Evolutionary conservation across 2,329 filamentous ascomycete species (phyloP).

Genomic region (Fusarium domesticum): DNA sequence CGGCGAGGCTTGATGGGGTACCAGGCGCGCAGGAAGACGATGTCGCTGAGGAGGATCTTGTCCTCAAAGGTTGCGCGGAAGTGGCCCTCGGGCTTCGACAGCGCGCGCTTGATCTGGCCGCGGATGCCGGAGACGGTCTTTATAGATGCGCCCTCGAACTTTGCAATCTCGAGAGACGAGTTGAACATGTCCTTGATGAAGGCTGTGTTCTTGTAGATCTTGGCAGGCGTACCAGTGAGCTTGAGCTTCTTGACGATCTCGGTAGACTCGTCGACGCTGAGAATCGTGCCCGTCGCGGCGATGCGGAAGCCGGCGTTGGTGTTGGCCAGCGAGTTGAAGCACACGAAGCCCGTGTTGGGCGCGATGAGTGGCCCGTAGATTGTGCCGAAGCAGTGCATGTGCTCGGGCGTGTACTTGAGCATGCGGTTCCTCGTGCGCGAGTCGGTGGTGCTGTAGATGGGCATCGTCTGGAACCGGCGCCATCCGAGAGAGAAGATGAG

Average conservation of each 20-base stretch:
- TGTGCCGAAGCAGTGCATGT: conserved; percentile 97
- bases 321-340: conserved; percentile 83
- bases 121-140: conserved; percentile 94
- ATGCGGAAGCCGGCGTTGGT: conserved; percentile 88
- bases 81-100: conserved; percentile 89
- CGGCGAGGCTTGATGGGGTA: conserved; percentile 92
- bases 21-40: conserved; percentile 95
- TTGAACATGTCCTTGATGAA: conserved; percentile 99
- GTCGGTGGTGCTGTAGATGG: conserved; percentile 93
- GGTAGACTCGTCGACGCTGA: conserved; percentile 90
- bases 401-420: conserved; percentile 98
- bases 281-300: conserved; percentile 87
- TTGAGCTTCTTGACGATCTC: conserved; percentile 99
- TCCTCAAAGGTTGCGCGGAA: conserved; percentile 98
- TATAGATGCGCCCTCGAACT: conserved; percentile 94
- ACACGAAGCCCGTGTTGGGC: conserved; percentile 93
- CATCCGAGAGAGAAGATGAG: conserved; percentile 96
- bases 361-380: conserved; percentile 94
- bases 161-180: conserved; percentile 87
- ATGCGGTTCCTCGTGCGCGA: conserved; percentile 91
- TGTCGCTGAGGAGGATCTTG: conserved; percentile 95
- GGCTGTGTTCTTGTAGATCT: conserved; percentile 98
- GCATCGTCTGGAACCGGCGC: conserved; percentile 89
- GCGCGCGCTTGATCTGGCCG: conserved; percentile 93
- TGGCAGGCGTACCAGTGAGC: conserved; percentile 87